Evolutionary conservation across 169 alveolate genomes (phyloP).

Genomic region (Eimeria brunetti): DNA sequence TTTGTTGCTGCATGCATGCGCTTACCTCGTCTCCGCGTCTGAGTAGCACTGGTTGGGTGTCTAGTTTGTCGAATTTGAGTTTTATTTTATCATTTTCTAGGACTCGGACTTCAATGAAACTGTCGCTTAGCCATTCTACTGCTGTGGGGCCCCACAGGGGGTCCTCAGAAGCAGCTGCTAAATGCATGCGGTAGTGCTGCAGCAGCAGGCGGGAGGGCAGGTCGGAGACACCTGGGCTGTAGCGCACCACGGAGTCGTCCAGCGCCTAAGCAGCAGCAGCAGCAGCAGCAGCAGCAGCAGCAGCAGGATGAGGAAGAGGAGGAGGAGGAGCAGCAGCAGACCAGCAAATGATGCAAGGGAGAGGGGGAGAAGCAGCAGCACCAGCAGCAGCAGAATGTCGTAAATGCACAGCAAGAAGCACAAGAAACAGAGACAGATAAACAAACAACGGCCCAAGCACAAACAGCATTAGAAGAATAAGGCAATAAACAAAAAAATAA

Average conservation of each 20-base stretch:
- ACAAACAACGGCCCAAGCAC: no score
- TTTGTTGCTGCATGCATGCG: background rate
- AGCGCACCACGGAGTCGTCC: conserved; percentile 5
- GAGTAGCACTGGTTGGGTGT: background rate
- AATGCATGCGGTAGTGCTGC: conserved; percentile 53
- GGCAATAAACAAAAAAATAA: background rate
- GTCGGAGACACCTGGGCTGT: conserved; percentile 34
- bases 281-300: background rate
- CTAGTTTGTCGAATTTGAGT: background rate
- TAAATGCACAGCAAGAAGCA: no score
- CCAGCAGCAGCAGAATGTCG: no score
- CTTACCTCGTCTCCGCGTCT: conserved; percentile 20
- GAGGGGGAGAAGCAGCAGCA: no score
- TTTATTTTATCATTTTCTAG: background rate
- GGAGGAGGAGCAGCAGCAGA: background rate
- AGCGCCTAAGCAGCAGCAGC: conserved; percentile 14
- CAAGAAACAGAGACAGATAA: background rate
- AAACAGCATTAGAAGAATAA: background rate
- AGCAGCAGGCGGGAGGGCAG: conserved; percentile 2
- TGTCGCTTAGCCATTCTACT: conserved; percentile 5
- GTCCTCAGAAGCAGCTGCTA: conserved; percentile 13
- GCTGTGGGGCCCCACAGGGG: conserved; percentile 9
- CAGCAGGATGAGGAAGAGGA: no score
- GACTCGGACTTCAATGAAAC: background rate
- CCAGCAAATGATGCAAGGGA: background rate